These are phyloP conservation scores for Musa itinerans DNA, from an alignment of 176 grass and related monocot genomes.

Conservation along the genomic window DNA sequence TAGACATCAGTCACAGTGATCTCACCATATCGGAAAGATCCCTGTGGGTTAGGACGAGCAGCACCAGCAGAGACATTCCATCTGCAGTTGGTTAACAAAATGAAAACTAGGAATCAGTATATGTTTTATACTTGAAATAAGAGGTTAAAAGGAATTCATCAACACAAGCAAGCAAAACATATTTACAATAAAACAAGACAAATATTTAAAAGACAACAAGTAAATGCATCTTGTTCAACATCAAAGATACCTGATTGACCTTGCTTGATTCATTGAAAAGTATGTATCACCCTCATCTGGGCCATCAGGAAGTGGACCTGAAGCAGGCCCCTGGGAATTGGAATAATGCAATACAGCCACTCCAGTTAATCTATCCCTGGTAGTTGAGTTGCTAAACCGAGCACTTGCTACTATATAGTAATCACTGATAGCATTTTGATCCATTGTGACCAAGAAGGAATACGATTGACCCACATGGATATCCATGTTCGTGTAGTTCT, in stretches of 20 bases:
- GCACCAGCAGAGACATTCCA: slow-evolving; percentile 90
- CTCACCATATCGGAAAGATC: slow-evolving; percentile 83
- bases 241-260: slow-evolving; percentile 62
- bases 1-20: slow-evolving; percentile 91
- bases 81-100: slow-evolving; percentile 32
- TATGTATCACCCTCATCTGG: slow-evolving; percentile 70
- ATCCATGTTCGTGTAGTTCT: slow-evolving; percentile 92
- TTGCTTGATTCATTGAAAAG: slow-evolving; percentile 90
- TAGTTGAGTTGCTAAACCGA: slow-evolving; percentile 38
- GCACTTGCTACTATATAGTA: slow-evolving; percentile 80
- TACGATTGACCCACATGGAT: slow-evolving; percentile 90
- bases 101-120: not conserved
- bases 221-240: slow-evolving; percentile 3
- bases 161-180: not conserved
- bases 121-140: not conserved
- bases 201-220: not conserved
- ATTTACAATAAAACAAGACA: not conserved
- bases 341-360: slow-evolving; percentile 82
- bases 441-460: slow-evolving; percentile 88
- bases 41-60: slow-evolving; percentile 88
- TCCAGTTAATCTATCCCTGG: slow-evolving; percentile 49
- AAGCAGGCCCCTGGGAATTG: slow-evolving; percentile 63
- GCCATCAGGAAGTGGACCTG: slow-evolving; percentile 64
- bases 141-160: not conserved
- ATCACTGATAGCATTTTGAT: slow-evolving; percentile 71